phyloP scores from a whole-genome alignment of 805 yeast genomes.

The Komagataella phaffii region DNA sequence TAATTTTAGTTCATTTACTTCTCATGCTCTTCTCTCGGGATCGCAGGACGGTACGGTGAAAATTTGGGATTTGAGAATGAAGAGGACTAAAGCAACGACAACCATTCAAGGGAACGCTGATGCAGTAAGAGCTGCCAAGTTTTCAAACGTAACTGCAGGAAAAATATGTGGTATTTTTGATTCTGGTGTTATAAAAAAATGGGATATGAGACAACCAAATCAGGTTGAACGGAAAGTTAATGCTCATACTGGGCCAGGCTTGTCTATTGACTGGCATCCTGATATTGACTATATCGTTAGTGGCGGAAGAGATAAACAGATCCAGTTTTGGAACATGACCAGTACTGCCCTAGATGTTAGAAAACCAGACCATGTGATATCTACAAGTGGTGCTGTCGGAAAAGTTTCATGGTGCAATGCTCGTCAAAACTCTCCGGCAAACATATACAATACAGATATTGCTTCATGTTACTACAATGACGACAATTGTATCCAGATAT shows the following conservation, averaged over 20 bases:
- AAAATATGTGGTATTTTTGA: slow-evolving; percentile 75
- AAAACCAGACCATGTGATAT: slow-evolving; percentile 57
- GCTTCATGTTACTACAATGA: slow-evolving; percentile 66
- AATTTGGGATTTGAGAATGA: slow-evolving; percentile 56
- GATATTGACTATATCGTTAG: slow-evolving; percentile 68
- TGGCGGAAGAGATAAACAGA: slow-evolving; percentile 84
- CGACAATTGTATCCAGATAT: slow-evolving; percentile 56
- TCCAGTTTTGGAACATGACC: slow-evolving; percentile 63
- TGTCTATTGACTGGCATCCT: slow-evolving; percentile 83
- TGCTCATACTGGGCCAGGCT: slow-evolving; percentile 87
- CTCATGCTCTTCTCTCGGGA: slow-evolving; percentile 38
- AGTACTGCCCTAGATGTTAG: slow-evolving; percentile 20
- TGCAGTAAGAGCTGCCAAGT: slow-evolving; percentile 45
- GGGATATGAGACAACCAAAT: slow-evolving; percentile 66
- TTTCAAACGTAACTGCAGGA: slow-evolving; percentile 36
- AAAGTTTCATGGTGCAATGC: slow-evolving; percentile 58
- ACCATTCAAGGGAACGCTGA: slow-evolving; percentile 56
- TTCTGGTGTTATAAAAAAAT: slow-evolving; percentile 74
- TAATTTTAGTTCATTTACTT: slow-evolving; percentile 23
- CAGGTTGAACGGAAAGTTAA: slow-evolving; percentile 58
- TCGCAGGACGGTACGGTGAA: slow-evolving; percentile 73
- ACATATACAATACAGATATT: slow-evolving; percentile 40
- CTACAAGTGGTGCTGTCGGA: slow-evolving; percentile 68
- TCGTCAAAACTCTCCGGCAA: slow-evolving; percentile 20
- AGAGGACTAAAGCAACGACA: slow-evolving; percentile 29